These are phyloP conservation scores for Gryganskiella cystojenkinii DNA, from an alignment of 192 early-diverging fungal species.

Conservation along the genomic window DNA sequence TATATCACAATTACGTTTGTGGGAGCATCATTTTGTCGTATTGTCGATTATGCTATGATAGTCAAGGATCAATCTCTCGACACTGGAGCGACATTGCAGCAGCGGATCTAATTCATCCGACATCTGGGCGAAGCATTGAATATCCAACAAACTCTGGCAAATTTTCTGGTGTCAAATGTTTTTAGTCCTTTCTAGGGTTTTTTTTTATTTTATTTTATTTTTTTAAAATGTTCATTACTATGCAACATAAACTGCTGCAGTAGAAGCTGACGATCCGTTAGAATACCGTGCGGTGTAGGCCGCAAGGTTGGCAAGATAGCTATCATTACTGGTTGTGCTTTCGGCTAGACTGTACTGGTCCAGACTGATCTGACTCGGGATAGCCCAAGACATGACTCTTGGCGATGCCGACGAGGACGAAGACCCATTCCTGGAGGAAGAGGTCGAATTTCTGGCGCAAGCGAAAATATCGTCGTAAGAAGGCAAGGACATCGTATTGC, in stretches of 20 bases:
- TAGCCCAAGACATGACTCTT: constrained; percentile 11
- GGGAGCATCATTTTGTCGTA: no score
- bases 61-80: no score
- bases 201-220: no score
- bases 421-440: background rate
- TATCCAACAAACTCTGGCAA: background rate
- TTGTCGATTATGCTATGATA: no score
- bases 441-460: background rate
- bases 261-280: background rate
- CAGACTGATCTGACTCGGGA: background rate
- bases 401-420: constrained; percentile 1
- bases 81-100: no score
- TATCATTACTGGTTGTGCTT: background rate
- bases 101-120: no score
- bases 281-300: constrained; percentile 27
- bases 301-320: constrained; percentile 14
- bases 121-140: background rate
- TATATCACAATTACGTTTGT: no score
- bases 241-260: no score
- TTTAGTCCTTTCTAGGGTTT: no score
- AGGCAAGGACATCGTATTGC: background rate
- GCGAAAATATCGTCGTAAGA: constrained; percentile 26
- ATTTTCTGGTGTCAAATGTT: background rate
- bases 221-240: no score
- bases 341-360: constrained; percentile 16